These are phyloP conservation scores for Yamadazyma philogaea DNA, from an alignment of 805 yeast species.

Conservation along the genomic window DNA sequence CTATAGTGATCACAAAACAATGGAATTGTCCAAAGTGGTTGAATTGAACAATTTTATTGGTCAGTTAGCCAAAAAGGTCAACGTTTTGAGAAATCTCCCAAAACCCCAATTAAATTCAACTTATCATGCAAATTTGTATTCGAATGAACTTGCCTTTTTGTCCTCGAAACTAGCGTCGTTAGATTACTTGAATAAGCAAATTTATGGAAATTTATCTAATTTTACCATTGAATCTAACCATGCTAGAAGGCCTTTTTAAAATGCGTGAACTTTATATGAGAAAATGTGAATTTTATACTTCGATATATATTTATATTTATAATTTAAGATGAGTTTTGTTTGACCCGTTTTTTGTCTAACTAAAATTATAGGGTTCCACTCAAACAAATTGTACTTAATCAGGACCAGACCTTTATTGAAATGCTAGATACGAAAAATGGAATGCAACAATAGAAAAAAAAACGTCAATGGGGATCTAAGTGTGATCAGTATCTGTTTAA, in stretches of 20 bases:
- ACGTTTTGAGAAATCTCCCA: constrained; percentile 8
- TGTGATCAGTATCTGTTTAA: constrained; percentile 7
- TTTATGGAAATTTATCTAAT: constrained; percentile 3
- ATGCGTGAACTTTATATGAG: not conserved
- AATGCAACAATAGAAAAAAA: constrained; percentile 2
- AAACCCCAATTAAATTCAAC: not conserved
- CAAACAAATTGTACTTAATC: too few relatives aligned
- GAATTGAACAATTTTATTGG: constrained; percentile 23
- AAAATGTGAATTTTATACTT: not conserved
- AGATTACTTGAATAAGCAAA: constrained; percentile 19
- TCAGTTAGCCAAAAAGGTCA: constrained; percentile 20
- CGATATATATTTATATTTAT: too few relatives aligned
- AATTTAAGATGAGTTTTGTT: too few relatives aligned
- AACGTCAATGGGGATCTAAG: not conserved
- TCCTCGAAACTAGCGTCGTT: constrained; percentile 28
- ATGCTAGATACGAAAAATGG: constrained; percentile 5
- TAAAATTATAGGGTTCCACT: too few relatives aligned
- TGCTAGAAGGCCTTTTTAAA: not conserved
- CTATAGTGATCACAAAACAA: constrained; percentile 6
- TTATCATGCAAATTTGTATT: constrained; percentile 16
- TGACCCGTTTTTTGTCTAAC: too few relatives aligned
- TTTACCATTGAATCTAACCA: not conserved
- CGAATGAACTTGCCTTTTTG: constrained; percentile 29
- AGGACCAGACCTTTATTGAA: not conserved
- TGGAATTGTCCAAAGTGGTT: constrained; percentile 13